Base-by-base conservation (phyloP, 352 stramenopile genomes). In the Albugo laibachii region DNA sequence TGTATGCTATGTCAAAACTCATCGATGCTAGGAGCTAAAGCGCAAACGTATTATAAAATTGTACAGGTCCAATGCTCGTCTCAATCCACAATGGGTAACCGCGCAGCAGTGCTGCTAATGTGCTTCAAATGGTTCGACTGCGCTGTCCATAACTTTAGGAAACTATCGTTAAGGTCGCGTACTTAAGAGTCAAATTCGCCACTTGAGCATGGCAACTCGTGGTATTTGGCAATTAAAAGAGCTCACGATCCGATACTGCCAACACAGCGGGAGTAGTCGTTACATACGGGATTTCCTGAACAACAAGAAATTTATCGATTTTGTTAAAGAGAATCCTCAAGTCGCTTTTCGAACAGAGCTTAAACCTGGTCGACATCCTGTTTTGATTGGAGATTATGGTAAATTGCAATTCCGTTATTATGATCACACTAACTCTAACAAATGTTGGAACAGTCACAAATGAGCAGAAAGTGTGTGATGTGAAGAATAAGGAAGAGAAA, bases 311-410 rank as follows among this genome's bases (percentile, higher is more conserved):
- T 92, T 92, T 58, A 55, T 84, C 31, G 61, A 70, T 40, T 88
- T 92, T 50, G 79, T 92, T 39, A 73, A 83, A 56, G 75, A 85
- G 50, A 92, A 92, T 55, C 79, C 79, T 47, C 79, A 92, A 61
- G 68, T 92, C 49, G 62, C 63, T 27, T 92, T 92, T 45, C 50
- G 77, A 59, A 92, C 79, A 24, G 61, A 92, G 56, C 59, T 92
- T 57, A 88, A 92, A 65, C 72, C 75, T 20, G 75, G 73, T 14
- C 66, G 61, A 46, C 79, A 92, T 62, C 79, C 79, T 10, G 61
- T 92, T 14, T 41, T 92, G 19, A 69, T 92, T 41, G 79, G 79
- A 52, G 73, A 88, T 52, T 92, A 92, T 62, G 76, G 76, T 89
- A 53, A 47, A 55, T 59, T 20, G 8, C 37, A 24, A 39, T 20